Base-by-base conservation (phyloP, 257 asterid genomes). In the Haberlea rhodopensis region DNA sequence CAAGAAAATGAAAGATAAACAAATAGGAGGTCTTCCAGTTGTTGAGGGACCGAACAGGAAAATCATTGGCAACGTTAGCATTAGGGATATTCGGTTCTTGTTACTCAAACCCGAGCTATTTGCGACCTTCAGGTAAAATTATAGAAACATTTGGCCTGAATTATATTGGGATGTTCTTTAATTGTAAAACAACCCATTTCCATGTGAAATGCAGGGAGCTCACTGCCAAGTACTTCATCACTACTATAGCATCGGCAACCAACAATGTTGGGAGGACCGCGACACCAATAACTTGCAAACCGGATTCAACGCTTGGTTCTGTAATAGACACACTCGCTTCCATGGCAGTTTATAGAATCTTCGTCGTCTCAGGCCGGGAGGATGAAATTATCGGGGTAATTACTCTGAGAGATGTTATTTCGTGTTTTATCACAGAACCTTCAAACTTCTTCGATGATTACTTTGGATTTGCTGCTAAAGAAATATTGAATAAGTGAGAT, bases 21-120 rank as follows among this genome's bases (percentile, higher is more conserved):
- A 80, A 72, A 84, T 89, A 2, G 99, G 99, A 57, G 97, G 97
- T 5, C 84, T 92, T 3, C 97, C 99, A 0, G 87, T 92, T 29
- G 68, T 80, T 7, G 90, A 84, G 67, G 96, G 95, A 15, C 49
- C 75, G 19, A 70, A 74, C 9, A 78, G 49, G 77, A 85, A 78
- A 70, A 85, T 87, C 9, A n/a, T 77, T 0, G 97, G 99, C 57
- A 89, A 81, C 71, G 70, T 92, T 27, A 92, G 99, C 87, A 87
- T 87, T 65, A 75, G 99, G 69, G 99, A 92, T 71, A 83, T 92
- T 66, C 71, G 95, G 66, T 87, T 85, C 84, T 75, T 92, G 74
- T 63, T 92, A 77, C 97, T 89, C 62, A 87, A 81, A 56, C 96
- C 95, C 0, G 90, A 87, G 7, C 88, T 89, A 26, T 92, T 92